Percentiles rank a stretch among this genome's conserved stretches.
Conservation (phyloP, 225 moss, liverwort and hornwort species). For the Sphagnum contortum region DNA sequence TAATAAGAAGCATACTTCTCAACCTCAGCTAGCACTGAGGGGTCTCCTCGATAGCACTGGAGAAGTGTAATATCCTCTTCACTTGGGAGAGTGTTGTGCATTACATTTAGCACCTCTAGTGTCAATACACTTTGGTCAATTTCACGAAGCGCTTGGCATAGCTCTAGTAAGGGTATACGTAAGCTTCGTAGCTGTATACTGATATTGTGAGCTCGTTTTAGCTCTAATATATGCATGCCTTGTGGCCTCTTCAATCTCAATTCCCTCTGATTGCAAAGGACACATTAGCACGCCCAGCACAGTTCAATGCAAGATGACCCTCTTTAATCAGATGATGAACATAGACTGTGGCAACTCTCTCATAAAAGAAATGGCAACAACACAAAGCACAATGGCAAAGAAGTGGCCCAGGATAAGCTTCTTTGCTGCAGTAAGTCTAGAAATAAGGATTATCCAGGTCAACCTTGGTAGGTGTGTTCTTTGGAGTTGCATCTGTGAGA, state of each 20-base stretch:
- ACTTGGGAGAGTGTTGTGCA: constrained; percentile 78
- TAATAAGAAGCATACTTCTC: constrained; percentile 49
- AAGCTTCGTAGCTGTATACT: constrained; percentile 78
- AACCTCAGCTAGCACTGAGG: constrained; percentile 42
- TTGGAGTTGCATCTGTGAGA: constrained; percentile 27
- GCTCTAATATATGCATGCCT: constrained; percentile 55
- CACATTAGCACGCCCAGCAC: too few species aligned
- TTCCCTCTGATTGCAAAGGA: neutral
- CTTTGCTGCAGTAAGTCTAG: too few species aligned
- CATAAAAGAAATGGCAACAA: too few species aligned
- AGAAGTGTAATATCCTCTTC: constrained; percentile 60
- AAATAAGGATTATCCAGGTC: neutral
- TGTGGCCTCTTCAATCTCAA: constrained; percentile 25
- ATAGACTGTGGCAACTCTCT: too few species aligned
- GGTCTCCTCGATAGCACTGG: constrained; percentile 26
- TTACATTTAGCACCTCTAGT: constrained; percentile 66
- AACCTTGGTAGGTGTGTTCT: constrained; percentile 16
- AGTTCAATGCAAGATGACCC: too few species aligned
- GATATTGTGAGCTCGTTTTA: constrained; percentile 79
- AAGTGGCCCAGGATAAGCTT: too few species aligned
- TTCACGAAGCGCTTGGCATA: constrained; percentile 42
- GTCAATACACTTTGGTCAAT: constrained; percentile 40
- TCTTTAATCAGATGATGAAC: too few species aligned
- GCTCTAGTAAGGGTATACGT: constrained; percentile 50
- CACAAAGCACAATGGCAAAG: too few species aligned